Percentiles rank a stretch among this genome's conserved stretches.
These are phyloP conservation scores for Myxozyma neglecta DNA, from an alignment of 805 yeast genomes.

Conservation along the genomic window DNA sequence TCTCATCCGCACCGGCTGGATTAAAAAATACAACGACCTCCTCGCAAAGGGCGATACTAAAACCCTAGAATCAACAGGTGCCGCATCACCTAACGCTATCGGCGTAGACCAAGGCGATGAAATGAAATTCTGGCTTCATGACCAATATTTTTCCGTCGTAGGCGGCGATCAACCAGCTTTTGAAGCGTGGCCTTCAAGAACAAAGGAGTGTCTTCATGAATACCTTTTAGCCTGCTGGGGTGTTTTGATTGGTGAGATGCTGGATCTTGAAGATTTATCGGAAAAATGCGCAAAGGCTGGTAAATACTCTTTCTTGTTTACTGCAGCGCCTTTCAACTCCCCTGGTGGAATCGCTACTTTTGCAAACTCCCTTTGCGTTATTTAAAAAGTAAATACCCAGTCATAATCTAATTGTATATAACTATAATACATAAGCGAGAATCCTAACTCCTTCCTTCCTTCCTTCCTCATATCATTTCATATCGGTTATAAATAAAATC, in stretches of 20 bases:
- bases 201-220: slow-evolving; percentile 27
- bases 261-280: slow-evolving; percentile 39
- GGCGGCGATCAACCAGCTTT: slow-evolving; percentile 38
- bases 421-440: not conserved
- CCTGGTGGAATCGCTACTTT: slow-evolving; percentile 43
- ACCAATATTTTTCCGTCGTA: slow-evolving; percentile 38
- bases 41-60: slow-evolving; percentile 17
- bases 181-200: slow-evolving; percentile 35
- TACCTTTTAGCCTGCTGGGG: slow-evolving; percentile 42
- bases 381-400: slow-evolving; percentile 13
- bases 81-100: slow-evolving; percentile 26
- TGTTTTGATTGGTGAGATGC: slow-evolving; percentile 41
- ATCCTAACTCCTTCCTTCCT: not conserved
- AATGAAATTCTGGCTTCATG: slow-evolving; percentile 36
- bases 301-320: slow-evolving; percentile 40
- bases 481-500: not conserved
- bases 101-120: slow-evolving; percentile 39
- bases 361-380: slow-evolving; percentile 50
- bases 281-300: slow-evolving; percentile 35
- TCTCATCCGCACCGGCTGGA: slow-evolving; percentile 39
- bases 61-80: slow-evolving; percentile 14
- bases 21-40: slow-evolving; percentile 35
- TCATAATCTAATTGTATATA: not conserved
- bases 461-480: not conserved
- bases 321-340: slow-evolving; percentile 41